Base-by-base conservation (phyloP, 192 early-diverging fungal species). In the Backusella westeae region DNA sequence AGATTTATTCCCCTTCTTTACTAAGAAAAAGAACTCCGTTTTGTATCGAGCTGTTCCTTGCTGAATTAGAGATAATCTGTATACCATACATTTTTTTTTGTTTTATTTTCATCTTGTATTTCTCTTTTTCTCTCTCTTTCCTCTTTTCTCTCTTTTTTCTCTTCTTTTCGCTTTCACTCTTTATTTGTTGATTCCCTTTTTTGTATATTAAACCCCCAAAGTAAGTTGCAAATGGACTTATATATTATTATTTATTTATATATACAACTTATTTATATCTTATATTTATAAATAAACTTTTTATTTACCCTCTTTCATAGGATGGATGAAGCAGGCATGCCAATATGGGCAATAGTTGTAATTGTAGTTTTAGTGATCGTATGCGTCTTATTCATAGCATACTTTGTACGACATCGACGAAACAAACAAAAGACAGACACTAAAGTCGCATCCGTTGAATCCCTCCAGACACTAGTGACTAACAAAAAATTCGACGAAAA, bases 301-400 rank as follows among this genome's bases (percentile, higher is more conserved):
- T 63, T 63, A 23, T 63, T 63, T 63, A 63, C 23, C 9, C 23
- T 63, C 2, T 63, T 63, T 23, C 23, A 63, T 63, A 63, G 56
- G 26, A 63, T 63, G 56, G 56, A 63, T 38, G 35, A 35, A 69
- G 36, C 38, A 36, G 35, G 32, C 17, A 35, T 68, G 21, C 68
- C 68, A 39, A 69, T 69, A 39, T 69, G 68, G 68, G 68, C 35
- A 69, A 69, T 69, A 39, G 68, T 69, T 69, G 9, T 69, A 39
- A 69, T 69, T 69, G 68, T 69, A 23, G 38, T 41, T 69, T 23
- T 69, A 69, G 68, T 69, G 7, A 23, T 69, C 6, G 17, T 38
- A 36, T 41, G 34, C 6, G 21, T 21, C 35, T 69, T 69, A 69
- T 39, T 36, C 3, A 5, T n/a, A 23, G 6, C 38, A 21, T 69